Conservation (phyloP, 148 eudicot genomes). For the Rhododendron griersonianum region DNA sequence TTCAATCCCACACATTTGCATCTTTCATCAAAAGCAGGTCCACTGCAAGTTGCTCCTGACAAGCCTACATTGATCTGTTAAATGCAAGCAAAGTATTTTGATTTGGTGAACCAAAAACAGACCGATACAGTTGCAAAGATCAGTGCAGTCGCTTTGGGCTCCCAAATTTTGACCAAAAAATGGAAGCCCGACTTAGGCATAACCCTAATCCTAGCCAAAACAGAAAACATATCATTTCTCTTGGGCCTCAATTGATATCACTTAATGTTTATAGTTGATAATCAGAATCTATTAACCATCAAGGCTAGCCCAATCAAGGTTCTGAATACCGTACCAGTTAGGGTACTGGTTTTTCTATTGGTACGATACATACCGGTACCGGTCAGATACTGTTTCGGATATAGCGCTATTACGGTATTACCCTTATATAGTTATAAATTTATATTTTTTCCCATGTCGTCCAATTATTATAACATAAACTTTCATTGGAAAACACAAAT, state of each 20-base stretch:
- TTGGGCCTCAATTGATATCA: neutral
- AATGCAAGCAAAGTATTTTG: neutral
- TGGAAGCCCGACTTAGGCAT: too few species aligned
- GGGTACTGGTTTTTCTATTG: too few species aligned
- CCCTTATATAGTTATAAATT: too few species aligned
- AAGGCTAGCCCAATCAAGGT: neutral
- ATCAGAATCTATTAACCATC: neutral
- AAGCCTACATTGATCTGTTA: neutral
- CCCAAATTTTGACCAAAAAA: neutral
- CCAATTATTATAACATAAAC: too few species aligned
- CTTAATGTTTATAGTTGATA: neutral
- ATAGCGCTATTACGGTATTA: too few species aligned
- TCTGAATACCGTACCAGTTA: too few species aligned
- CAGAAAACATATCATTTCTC: neutral
- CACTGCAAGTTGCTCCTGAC: neutral
- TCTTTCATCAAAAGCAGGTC: neutral
- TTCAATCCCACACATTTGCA: neutral
- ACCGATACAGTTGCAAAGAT: neutral
- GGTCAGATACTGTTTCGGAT: too few species aligned
- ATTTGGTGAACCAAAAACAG: neutral
- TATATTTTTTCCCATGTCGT: too few species aligned
- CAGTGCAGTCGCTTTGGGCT: neutral
- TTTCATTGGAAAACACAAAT: too few species aligned
- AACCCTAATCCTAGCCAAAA: neutral
- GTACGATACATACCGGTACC: too few species aligned